Evolutionary conservation across 345 rosid species (phyloP).

Genomic region (Eucalyptus pumila): DNA sequence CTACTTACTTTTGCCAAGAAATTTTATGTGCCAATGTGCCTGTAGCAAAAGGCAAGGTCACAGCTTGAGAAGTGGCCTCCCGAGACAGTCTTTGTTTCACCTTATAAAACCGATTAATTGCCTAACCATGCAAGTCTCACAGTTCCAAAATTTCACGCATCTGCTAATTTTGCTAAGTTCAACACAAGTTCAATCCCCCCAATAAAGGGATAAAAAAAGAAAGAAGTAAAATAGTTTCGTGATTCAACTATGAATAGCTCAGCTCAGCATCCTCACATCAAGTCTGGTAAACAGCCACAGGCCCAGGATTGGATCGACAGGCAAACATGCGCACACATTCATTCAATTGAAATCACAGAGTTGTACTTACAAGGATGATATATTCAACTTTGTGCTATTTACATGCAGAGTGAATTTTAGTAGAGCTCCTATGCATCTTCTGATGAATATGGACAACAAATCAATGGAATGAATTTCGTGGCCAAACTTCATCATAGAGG

Average conservation of each 20-base stretch:
- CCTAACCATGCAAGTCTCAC: not conserved
- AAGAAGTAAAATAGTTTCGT: not conserved
- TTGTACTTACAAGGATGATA: not conserved
- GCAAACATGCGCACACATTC: not conserved
- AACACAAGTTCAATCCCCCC: not conserved
- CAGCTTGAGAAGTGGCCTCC: not conserved
- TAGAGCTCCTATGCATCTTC: not conserved
- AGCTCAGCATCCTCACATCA: not conserved
- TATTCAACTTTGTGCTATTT: not conserved
- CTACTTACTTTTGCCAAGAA: not conserved
- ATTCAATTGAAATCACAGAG: not conserved
- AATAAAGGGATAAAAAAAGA: accelerated
- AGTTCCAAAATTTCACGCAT: not conserved
- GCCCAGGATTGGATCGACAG: not conserved
- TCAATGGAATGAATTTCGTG: not conserved
- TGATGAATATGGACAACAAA: not conserved
- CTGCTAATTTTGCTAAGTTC: not conserved
- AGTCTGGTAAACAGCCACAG: not conserved
- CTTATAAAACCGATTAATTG: not conserved
- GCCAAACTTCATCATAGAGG: no score
- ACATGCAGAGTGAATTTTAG: not conserved
- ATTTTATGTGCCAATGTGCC: not conserved
- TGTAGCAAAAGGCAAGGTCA: accelerated
- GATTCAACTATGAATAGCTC: not conserved
- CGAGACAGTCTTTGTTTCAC: not conserved